Conservation (phyloP, 345 rosid species). For the Populus davidiana region DNA sequence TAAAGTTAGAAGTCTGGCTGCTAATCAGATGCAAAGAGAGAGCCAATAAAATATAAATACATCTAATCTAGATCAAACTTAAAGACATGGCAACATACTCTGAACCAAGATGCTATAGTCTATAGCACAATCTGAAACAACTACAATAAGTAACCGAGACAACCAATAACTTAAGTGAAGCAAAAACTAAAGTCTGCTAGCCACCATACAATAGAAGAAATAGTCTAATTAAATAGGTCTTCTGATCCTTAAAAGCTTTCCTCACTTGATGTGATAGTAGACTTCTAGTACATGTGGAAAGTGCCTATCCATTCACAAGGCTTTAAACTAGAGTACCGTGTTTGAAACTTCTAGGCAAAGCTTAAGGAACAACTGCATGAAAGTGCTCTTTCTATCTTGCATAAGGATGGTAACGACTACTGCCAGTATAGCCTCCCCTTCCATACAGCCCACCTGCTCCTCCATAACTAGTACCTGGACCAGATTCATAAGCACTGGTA, state of each 20-base stretch:
- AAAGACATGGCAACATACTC: slow-evolving; percentile 17
- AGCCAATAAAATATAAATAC: not conserved
- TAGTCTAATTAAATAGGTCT: slow-evolving; percentile 22
- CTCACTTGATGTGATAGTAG: slow-evolving; percentile 30
- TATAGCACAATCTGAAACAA: slow-evolving; percentile 34
- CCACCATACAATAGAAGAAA: slow-evolving; percentile 28
- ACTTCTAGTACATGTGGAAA: slow-evolving; percentile 38
- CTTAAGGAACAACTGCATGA: slow-evolving; percentile 37
- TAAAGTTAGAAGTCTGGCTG: not conserved
- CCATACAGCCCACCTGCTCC: slow-evolving; percentile 77
- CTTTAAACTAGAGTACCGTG: slow-evolving; percentile 41
- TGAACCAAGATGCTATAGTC: slow-evolving; percentile 34
- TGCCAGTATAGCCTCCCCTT: slow-evolving; percentile 88
- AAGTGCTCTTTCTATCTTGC: slow-evolving; percentile 54
- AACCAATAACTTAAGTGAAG: slow-evolving; percentile 27
- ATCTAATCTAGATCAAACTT: slow-evolving; percentile 43
- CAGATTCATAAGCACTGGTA: slow-evolving; percentile 69
- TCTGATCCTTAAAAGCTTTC: slow-evolving; percentile 39
- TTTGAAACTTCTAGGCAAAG: slow-evolving; percentile 44
- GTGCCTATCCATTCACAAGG: slow-evolving; percentile 44
- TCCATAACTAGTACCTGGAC: slow-evolving; percentile 81
- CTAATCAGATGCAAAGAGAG: not conserved
- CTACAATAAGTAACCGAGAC: slow-evolving; percentile 23
- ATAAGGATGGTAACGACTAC: slow-evolving; percentile 96
- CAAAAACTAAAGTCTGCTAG: slow-evolving; percentile 27